Conservation (phyloP, 2,329 filamentous ascomycete species). For the Plectosphaerella plurivora region DNA sequence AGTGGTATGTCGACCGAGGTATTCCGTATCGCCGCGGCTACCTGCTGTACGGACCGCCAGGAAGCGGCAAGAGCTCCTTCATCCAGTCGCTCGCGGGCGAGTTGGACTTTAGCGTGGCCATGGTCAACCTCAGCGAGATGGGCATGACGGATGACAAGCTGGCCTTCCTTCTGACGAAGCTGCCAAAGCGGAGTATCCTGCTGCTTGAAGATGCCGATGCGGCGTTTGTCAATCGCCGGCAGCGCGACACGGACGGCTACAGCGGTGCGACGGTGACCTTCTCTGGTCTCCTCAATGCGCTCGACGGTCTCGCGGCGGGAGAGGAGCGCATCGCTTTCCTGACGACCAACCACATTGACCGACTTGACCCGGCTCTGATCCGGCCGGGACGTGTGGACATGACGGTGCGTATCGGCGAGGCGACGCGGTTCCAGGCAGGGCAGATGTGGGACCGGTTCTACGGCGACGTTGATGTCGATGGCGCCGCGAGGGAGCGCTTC, state of each 20-base stretch:
- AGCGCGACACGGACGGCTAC: constrained; percentile 77
- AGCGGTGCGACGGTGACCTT: constrained; percentile 87
- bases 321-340: constrained; percentile 92
- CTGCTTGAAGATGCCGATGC: constrained; percentile 89
- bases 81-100: constrained; percentile 94
- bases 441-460: constrained; percentile 96
- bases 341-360: constrained; percentile 91
- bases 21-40: constrained; percentile 91
- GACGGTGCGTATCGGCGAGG: constrained; percentile 85
- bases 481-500: constrained; percentile 62
- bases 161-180: constrained; percentile 78
- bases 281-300: constrained; percentile 78
- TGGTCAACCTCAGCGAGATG: constrained; percentile 85
- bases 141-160: constrained; percentile 87
- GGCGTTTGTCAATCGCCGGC: constrained; percentile 77
- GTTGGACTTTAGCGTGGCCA: constrained; percentile 86
- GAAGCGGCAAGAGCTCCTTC: constrained; percentile 92
- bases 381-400: constrained; percentile 91
- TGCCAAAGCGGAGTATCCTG: constrained; percentile 77
- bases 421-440: constrained; percentile 76
- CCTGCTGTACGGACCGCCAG: constrained; percentile 81
- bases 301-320: constrained; percentile 90
- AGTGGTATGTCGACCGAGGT: constrained; percentile 92
- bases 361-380: constrained; percentile 83
- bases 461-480: constrained; percentile 67